phyloP scores from a whole-genome alignment of 257 asterid species.

The Cinchona pubescens region DNA sequence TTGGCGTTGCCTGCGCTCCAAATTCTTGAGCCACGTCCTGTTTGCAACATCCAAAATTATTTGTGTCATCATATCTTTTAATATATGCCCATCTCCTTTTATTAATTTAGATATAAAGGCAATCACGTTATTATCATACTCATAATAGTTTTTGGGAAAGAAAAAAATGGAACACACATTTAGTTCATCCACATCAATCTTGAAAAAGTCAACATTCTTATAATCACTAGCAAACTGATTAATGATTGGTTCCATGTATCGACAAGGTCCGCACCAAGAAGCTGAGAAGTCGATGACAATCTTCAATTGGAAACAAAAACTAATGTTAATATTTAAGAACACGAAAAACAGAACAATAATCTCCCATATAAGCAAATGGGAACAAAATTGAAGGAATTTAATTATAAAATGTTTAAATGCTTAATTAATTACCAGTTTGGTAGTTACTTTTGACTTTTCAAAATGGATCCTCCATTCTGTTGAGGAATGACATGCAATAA shows the following conservation, averaged over 20 bases:
- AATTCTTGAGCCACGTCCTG: constrained; percentile 69
- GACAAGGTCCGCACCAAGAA: constrained; percentile 46
- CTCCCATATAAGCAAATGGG: background rate
- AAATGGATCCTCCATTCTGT: constrained; percentile 52
- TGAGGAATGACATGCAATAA: constrained; percentile 47
- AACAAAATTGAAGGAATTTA: background rate
- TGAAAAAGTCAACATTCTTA: constrained; percentile 35
- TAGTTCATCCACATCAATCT: constrained; percentile 43
- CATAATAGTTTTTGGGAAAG: no score
- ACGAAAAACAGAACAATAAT: background rate
- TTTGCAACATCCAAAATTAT: constrained; percentile 5
- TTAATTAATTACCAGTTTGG: constrained; percentile 46
- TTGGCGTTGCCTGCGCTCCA: constrained; percentile 63
- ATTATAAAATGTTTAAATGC: background rate
- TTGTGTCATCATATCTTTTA: background rate
- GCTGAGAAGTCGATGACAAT: constrained; percentile 42
- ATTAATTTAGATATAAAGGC: background rate
- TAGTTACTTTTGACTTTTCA: constrained; percentile 36
- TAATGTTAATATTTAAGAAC: background rate
- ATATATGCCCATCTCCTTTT: background rate
- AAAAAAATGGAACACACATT: constrained; percentile 18
- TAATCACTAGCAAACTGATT: constrained; percentile 27
- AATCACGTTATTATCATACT: background rate
- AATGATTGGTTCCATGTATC: constrained; percentile 33
- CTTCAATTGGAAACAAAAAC: constrained; percentile 5